A percentile compares a stretch with the other conserved stretches of the same genome.
Conservation (phyloP, 805 yeast genomes). For the Yamadazyma laniorum region DNA sequence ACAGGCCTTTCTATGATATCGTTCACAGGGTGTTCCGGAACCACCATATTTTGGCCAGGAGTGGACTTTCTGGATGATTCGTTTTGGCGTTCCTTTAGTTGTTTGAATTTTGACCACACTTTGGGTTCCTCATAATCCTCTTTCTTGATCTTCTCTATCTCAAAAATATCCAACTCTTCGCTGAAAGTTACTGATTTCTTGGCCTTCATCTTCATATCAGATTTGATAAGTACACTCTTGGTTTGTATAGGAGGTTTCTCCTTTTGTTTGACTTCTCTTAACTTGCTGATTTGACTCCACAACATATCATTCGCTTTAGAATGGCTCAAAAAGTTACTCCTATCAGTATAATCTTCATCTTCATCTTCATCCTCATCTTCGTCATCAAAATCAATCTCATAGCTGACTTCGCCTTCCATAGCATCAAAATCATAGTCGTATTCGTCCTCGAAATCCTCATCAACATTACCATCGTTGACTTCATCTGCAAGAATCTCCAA, state of each 20-base stretch:
- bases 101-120: slow-evolving; percentile 19
- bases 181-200: slow-evolving; percentile 57
- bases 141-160: slow-evolving; percentile 56
- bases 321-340: slow-evolving; percentile 16
- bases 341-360: slow-evolving; percentile 31
- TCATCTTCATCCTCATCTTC: slow-evolving; percentile 35
- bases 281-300: slow-evolving; percentile 40
- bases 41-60: not conserved
- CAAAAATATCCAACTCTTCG: slow-evolving; percentile 52
- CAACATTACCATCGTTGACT: slow-evolving; percentile 29
- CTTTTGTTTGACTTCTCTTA: slow-evolving; percentile 18
- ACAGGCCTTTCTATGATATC: slow-evolving; percentile 7
- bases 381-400: slow-evolving; percentile 30
- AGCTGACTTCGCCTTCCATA: slow-evolving; percentile 30
- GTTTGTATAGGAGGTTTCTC: not conserved
- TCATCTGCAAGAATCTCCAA: slow-evolving; percentile 56
- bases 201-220: not conserved
- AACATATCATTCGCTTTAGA: slow-evolving; percentile 22
- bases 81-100: slow-evolving; percentile 5
- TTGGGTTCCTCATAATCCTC: slow-evolving; percentile 32
- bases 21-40: slow-evolving; percentile 4
- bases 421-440: slow-evolving; percentile 27
- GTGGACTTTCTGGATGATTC: not conserved
- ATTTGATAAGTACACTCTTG: not conserved
- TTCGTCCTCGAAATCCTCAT: slow-evolving; percentile 25